A percentile compares a stretch with the other conserved stretches of the same genome.
phyloP scores from a whole-genome alignment of 2,329 filamentous ascomycete species.

The Tolypocladium tundrense region DNA sequence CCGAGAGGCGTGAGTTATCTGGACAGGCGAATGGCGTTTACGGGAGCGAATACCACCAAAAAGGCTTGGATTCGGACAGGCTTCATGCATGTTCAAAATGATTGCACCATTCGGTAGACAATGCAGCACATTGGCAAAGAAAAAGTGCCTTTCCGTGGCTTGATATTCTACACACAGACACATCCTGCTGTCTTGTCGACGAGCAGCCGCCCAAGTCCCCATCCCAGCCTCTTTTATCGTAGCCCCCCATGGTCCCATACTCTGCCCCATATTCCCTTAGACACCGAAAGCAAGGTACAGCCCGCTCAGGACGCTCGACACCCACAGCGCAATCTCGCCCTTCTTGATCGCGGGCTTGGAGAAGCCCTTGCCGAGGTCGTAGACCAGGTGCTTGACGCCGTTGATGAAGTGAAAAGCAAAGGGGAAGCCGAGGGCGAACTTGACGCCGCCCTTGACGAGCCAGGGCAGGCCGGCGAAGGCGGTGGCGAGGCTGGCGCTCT shows the following conservation, averaged over 20 bases:
- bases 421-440: conserved; percentile 48
- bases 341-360: conserved; percentile 33
- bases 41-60: conserved; percentile 3
- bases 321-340: conserved; percentile 39
- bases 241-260: background rate
- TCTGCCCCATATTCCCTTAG: conserved; percentile 16
- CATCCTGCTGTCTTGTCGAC: background rate
- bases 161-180: background rate
- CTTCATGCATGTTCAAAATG: background rate
- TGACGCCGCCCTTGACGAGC: conserved; percentile 45
- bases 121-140: background rate
- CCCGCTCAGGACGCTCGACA: conserved; percentile 29
- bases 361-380: conserved; percentile 43
- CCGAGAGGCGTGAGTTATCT: background rate
- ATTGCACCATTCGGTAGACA: background rate
- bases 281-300: conserved; percentile 38
- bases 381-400: conserved; percentile 43
- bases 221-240: background rate
- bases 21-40: conserved; percentile 15
- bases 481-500: conserved; percentile 49
- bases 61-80: background rate
- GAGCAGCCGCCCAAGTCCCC: background rate
- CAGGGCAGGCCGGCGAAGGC: conserved; percentile 50
- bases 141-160: background rate
- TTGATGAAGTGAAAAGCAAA: conserved; percentile 48